phyloP scores from a whole-genome alignment of 2,329 filamentous ascomycete genomes.

The Cladophialophora psammophila region DNA sequence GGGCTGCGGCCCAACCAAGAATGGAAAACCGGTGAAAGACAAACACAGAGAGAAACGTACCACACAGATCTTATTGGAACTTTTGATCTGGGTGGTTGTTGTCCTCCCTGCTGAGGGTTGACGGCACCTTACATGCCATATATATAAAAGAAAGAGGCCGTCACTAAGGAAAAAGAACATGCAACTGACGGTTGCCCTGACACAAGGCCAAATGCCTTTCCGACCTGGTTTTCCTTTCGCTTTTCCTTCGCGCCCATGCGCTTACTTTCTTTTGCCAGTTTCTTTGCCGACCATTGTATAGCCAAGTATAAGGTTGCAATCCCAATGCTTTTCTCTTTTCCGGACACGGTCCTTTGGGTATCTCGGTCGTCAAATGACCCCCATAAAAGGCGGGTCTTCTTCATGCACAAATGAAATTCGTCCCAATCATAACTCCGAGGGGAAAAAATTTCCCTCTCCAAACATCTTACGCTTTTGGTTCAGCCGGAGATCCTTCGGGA shows the following conservation, averaged over 20 bases:
- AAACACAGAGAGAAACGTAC: background rate
- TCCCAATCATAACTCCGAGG: conserved; percentile 31
- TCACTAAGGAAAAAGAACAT: conserved; percentile 7
- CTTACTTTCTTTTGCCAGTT: conserved; percentile 14
- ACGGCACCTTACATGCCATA: background rate
- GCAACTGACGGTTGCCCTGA: conserved; percentile 20
- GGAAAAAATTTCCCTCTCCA: background rate
- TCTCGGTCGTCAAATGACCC: conserved; percentile 31
- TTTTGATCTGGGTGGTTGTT: background rate
- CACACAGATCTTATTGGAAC: conserved; percentile 1
- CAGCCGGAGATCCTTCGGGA: conserved; percentile 1
- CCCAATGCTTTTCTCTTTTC: conserved; percentile 32
- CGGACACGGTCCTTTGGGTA: conserved; percentile 32
- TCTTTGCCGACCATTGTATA: conserved; percentile 24
- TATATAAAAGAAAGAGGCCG: background rate
- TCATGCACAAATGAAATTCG: conserved; percentile 40
- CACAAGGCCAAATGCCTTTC: conserved; percentile 4
- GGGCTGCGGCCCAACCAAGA: background rate
- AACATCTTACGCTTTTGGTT: background rate
- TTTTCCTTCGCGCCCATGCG: conserved; percentile 29
- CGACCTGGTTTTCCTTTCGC: conserved; percentile 1
- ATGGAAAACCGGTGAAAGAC: conserved; percentile 1
- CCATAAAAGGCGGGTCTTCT: conserved; percentile 14
- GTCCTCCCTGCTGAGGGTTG: background rate
- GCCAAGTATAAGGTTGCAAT: conserved; percentile 29